phyloP scores from a whole-genome alignment of 2,329 filamentous ascomycete genomes.

The Parastagonospora avenae region DNA sequence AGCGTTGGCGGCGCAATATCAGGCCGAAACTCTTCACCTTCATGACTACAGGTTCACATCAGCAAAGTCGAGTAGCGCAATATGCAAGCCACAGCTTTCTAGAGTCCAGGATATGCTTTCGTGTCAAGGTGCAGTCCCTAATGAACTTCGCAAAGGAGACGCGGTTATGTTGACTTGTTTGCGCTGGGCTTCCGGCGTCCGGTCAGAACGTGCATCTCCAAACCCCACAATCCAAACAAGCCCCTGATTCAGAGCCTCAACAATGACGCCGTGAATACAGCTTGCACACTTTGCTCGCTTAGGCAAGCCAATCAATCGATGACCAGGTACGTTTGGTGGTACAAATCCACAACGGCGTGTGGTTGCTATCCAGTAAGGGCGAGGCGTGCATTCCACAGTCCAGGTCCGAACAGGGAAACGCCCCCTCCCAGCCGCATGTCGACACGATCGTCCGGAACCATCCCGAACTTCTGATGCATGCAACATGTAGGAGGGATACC shows the following conservation, averaged over 20 bases:
- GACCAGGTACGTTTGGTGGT: slow-evolving; percentile 24
- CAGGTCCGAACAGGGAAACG: slow-evolving; percentile 12
- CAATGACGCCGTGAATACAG: slow-evolving; percentile 6
- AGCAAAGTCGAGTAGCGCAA: not conserved
- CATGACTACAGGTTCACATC: not conserved
- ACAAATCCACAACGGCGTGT: slow-evolving; percentile 26
- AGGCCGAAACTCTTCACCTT: not conserved
- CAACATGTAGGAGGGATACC: slow-evolving; percentile 19
- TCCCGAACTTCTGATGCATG: slow-evolving; percentile 40
- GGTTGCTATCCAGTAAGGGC: slow-evolving; percentile 25
- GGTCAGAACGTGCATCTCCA: slow-evolving; percentile 22
- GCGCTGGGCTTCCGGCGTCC: slow-evolving; percentile 10
- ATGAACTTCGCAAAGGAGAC: not conserved
- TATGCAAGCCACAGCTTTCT: not conserved
- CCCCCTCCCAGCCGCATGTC: slow-evolving; percentile 17
- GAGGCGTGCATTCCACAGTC: slow-evolving; percentile 34
- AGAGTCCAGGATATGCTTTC: not conserved
- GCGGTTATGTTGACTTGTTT: slow-evolving; percentile 7
- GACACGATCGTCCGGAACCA: slow-evolving; percentile 40
- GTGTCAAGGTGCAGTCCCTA: not conserved
- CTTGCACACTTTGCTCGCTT: slow-evolving; percentile 16
- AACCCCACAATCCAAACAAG: slow-evolving; percentile 14
- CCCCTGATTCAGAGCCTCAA: slow-evolving; percentile 17
- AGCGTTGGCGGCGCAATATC: not conserved
- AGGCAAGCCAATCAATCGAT: slow-evolving; percentile 23